Base-by-base conservation (phyloP, 495 filamentous ascomycete species). In the Penicillium canariense region DNA sequence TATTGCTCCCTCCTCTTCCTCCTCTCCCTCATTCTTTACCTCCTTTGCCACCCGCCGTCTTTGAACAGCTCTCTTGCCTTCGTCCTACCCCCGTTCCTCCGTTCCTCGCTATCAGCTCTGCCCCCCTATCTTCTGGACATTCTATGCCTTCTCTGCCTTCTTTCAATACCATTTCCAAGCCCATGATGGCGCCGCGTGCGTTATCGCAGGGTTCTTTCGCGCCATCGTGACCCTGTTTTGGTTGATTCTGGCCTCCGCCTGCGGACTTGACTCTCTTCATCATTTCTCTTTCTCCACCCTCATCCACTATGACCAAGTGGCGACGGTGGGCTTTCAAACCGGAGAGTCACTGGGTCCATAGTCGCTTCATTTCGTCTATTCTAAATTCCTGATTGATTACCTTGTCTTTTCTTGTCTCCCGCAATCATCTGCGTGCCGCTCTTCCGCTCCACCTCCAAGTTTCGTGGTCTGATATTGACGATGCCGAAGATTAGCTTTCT, bases 401-500 rank as follows among this genome's bases (percentile, higher is more conserved):
- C 36, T 66, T 56, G 26, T 63, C 52, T 62, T 49, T 64, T 57
- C 42, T 57, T 54, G 62, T 48, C 45, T 54, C 46, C 42, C 31
- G 39, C 54, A 31, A 61, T 43, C 43, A 52, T 55, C 47, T 44
- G 54, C 61, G 58, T 45, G 52, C 52, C 49, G 46, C 54, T 53
- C 49, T 58, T 44, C 49, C 57, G 53, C 58, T 52, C 58, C 48
- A 52, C 57, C 39, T 54, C 60, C 40, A 64, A 59, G 48, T 62
- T 63, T 63, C 58, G 50, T 63, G 60, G 44, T 69, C 67, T 68
- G 66, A 74, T 69, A 61, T 74, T 74, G 63, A 72, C 68, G 40
- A 62, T 75, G 48, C 62, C 67, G 58, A 61, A 50, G 26, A 68
- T 65, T 77, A 77, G 72, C 72, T 69, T 54, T 59, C 57, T 44